Evolutionary conservation across 139 green algal genomes (phyloP).

Genomic region (Chlamydomonas sphaeroides): DNA sequence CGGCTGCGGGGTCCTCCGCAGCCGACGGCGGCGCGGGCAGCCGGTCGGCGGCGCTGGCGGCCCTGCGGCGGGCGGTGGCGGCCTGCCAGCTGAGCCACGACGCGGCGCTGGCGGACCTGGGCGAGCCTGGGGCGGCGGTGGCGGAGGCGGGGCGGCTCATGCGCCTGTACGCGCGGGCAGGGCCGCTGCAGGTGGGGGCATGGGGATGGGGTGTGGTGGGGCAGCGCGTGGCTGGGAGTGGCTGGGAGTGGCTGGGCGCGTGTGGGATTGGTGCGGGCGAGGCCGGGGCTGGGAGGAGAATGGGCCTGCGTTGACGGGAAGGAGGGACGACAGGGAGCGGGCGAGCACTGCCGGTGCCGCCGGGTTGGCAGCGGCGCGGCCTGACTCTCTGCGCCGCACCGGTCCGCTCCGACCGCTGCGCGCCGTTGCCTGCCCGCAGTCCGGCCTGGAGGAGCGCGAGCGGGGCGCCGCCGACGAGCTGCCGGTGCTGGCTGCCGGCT

Average conservation of each 20-base stretch:
- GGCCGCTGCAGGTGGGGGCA: conserved; percentile 53
- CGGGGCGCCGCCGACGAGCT: conserved; percentile 80
- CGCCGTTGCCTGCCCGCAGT: no score
- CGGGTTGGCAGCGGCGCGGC: no score
- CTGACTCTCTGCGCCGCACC: no score
- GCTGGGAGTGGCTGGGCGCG: no score
- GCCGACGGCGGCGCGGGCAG: not conserved
- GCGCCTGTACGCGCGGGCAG: conserved; percentile 51
- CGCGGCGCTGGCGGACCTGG: conserved; percentile 49
- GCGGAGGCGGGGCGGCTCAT: conserved; percentile 53
- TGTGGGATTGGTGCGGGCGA: no score
- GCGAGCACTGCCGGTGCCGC: no score
- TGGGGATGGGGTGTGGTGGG: not conserved
- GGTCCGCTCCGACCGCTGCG: no score
- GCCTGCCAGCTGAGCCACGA: conserved; percentile 63
- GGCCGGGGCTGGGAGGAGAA: no score
- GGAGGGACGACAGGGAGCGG: no score
- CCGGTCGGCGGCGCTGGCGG: not conserved
- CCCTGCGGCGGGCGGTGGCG: conserved; percentile 12
- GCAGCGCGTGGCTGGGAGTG: no score
- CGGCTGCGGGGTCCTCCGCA: not conserved
- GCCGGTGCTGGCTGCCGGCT: conserved; percentile 59
- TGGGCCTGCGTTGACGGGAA: no score
- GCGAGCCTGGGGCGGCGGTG: not conserved
- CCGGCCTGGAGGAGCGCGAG: conserved; percentile 78